These are phyloP conservation scores for Penstemon davidsonii DNA, from an alignment of 257 asterid genomes.

Conservation along the genomic window DNA sequence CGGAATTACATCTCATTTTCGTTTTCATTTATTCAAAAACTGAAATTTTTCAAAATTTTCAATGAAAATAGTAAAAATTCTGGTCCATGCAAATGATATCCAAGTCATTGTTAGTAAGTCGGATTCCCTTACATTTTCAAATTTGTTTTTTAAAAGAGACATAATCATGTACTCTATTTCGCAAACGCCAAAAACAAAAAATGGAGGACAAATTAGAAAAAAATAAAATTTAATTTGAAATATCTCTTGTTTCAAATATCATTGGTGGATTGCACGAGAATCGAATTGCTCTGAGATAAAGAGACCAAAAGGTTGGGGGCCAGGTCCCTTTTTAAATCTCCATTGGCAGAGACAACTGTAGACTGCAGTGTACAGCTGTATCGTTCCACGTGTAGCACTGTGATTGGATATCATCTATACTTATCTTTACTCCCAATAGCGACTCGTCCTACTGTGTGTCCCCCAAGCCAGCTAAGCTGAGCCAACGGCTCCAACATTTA, in stretches of 20 bases:
- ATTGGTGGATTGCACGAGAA: constrained; percentile 36
- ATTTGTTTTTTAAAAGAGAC: neutral
- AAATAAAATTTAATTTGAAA: too few relatives aligned
- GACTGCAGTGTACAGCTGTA: constrained; percentile 58
- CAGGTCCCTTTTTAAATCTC: constrained; percentile 29
- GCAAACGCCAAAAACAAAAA: too few relatives aligned
- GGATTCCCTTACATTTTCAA: neutral
- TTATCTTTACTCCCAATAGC: constrained; percentile 40
- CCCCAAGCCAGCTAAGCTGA: constrained; percentile 41
- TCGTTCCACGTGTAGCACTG: constrained; percentile 28
- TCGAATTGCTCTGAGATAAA: constrained; percentile 27
- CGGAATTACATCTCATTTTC: too few relatives aligned
- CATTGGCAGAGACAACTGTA: constrained; percentile 54
- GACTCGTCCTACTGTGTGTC: constrained; percentile 50
- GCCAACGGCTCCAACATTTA: constrained; percentile 25
- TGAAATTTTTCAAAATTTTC: too few relatives aligned
- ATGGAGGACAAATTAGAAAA: too few relatives aligned
- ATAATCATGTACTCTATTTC: too few relatives aligned
- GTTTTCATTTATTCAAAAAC: too few relatives aligned
- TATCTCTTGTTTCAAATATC: neutral
- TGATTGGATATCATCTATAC: constrained; percentile 33
- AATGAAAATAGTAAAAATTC: too few relatives aligned
- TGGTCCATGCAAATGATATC: too few relatives aligned
- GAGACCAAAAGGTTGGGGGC: constrained; percentile 21
- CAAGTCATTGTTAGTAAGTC: too few relatives aligned